Evolutionary conservation across 352 stramenopile genomes (phyloP).

Genomic region (Globisporangium apiculatum): DNA sequence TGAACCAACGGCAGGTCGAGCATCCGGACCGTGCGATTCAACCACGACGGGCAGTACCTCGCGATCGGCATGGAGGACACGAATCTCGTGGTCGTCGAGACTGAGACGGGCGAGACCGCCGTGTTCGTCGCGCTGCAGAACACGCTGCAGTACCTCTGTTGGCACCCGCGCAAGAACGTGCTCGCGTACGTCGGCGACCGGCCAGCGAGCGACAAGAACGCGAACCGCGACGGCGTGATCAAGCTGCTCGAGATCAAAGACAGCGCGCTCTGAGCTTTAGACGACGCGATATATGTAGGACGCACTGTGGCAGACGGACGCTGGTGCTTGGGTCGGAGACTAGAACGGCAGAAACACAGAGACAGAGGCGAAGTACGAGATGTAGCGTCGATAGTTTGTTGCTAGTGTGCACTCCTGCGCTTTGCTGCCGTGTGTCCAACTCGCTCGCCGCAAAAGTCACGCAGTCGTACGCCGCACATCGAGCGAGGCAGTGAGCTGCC

Average conservation of each 20-base stretch:
- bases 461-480: not conserved
- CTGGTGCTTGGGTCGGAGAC: not conserved
- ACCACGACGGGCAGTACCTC: conserved; percentile 62
- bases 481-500: conserved; percentile 29
- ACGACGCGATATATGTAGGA: too few species aligned
- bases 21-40: conserved; percentile 77
- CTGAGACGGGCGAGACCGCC: conserved; percentile 46
- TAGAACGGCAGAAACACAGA: conserved; percentile 3
- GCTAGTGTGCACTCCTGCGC: not conserved
- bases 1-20: conserved; percentile 33
- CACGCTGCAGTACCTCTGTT: conserved; percentile 68
- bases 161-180: conserved; percentile 79
- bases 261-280: conserved; percentile 3
- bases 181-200: conserved; percentile 83
- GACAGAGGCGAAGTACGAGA: not conserved
- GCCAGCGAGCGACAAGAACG: conserved; percentile 66
- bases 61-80: conserved; percentile 76
- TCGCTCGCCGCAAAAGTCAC: not conserved
- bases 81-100: conserved; percentile 55
- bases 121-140: conserved; percentile 67
- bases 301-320: not conserved
- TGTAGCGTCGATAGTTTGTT: not conserved
- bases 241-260: conserved; percentile 78
- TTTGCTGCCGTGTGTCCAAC: not conserved
- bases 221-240: conserved; percentile 75